Evolutionary conservation across 495 filamentous ascomycete species (phyloP).

Genomic region (Trichoderma erinaceum): DNA sequence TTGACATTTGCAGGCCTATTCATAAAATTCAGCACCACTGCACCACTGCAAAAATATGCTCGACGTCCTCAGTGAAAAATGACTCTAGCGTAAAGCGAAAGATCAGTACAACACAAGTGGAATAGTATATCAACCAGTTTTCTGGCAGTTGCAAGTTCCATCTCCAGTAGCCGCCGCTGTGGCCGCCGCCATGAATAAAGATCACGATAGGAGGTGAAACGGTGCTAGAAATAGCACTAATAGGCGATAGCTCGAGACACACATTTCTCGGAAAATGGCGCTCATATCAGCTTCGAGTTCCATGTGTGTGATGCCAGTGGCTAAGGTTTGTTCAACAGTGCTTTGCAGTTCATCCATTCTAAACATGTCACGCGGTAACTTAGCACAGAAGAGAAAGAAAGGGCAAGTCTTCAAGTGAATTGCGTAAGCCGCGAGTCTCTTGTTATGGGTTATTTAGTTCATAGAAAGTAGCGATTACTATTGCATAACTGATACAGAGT

Average conservation of each 20-base stretch:
- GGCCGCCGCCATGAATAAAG: not conserved
- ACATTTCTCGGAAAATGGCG: not conserved
- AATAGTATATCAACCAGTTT: not conserved
- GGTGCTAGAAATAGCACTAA: not conserved
- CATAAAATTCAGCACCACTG: too few species aligned
- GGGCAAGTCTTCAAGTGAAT: not conserved
- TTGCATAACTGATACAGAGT: too few species aligned
- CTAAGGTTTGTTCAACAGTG: not conserved
- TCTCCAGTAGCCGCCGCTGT: not conserved
- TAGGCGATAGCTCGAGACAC: not conserved
- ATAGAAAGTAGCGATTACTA: too few species aligned
- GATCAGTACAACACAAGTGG: not conserved
- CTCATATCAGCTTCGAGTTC: not conserved
- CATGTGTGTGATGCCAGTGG: not conserved
- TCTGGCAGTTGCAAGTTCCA: not conserved
- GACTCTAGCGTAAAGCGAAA: not conserved
- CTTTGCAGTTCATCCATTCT: not conserved
- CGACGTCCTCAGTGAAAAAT: not conserved
- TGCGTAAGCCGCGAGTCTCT: not conserved
- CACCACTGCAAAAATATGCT: not conserved
- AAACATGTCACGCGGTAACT: not conserved
- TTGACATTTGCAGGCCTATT: not conserved
- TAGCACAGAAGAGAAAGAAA: not conserved
- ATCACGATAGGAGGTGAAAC: not conserved
- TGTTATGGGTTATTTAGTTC: not conserved